phyloP scores from a whole-genome alignment of 169 alveolate species.

The Eimeria necatrix region DNA sequence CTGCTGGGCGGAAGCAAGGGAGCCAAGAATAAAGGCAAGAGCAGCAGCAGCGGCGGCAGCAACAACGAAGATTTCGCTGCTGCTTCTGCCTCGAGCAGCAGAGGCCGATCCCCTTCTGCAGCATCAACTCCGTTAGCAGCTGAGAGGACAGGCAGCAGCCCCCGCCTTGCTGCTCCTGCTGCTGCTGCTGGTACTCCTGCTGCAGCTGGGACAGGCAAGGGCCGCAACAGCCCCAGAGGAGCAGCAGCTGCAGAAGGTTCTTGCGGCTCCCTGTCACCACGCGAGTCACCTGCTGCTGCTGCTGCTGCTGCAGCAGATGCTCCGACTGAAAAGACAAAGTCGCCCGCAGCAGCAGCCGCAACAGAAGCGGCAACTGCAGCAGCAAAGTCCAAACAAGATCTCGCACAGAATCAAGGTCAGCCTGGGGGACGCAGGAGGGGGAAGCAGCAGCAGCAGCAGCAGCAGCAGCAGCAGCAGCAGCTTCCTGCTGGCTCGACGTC shows the following conservation, averaged over 20 bases:
- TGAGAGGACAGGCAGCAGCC: neutral
- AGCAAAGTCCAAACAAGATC: neutral
- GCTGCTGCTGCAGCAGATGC: too few relatives aligned
- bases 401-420: neutral
- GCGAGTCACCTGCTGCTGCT: too few relatives aligned
- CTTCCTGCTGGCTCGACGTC: neutral
- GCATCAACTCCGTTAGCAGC: neutral
- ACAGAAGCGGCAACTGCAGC: neutral
- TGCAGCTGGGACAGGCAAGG: neutral
- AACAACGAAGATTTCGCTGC: neutral
- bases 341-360: slow-evolving; percentile 4
- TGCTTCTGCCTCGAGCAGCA: neutral
- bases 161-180: neutral
- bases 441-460: slow-evolving; percentile 15
- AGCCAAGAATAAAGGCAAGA: neutral
- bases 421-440: neutral
- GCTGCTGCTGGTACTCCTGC: neutral
- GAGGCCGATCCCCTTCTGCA: neutral
- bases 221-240: neutral
- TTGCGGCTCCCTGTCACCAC: too few relatives aligned
- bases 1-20: slow-evolving; percentile 1
- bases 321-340: too few relatives aligned
- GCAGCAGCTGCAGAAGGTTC: too few relatives aligned
- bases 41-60: neutral
- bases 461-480: neutral